Evolutionary conservation across 441 rosid species (phyloP), one percentile per base, ranked within the genome.

Genomic region (Sinapis alba): DNA sequence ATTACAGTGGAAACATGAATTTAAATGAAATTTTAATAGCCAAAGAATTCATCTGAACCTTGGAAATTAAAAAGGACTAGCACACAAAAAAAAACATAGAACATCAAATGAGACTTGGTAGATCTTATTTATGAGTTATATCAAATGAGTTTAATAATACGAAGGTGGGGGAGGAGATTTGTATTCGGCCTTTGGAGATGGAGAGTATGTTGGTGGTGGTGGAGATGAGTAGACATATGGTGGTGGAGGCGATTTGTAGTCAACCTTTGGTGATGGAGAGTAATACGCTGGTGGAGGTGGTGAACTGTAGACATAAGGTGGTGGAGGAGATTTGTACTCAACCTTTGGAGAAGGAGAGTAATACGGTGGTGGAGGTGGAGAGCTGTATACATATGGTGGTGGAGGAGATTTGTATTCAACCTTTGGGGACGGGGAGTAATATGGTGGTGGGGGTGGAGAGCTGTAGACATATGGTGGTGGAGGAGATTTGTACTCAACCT

Each of bases 181-280:
- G 74, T 71, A 71, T 41, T 70, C 74, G 3, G 16, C 6, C 6
- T 41, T 41, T 41, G 47, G 47, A 41, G 47, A 41, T 41, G 47
- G 47, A 41, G 47, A 41, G 47, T 41, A 41, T 41, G 47, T 41
- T 41, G 47, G 47, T 41, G 47, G 47, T 41, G 47, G 47, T 41
- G 47, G 47, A 41, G 47, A 41, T 41, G 47, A 3, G 47, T 41
- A 41, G 47, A 41, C 47, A 41, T 41, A 41, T 41, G 75, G 32
- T 47, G 68, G 61, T 1, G 68, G 67, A 43, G 74, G 66, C 3
- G 66, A 70, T 41, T 59, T 70, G 66, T 70, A 70, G 28, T 70
- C 74, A 1, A 9, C 19, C 27, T 57, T 69, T 41, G 73, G 65
- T 58, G 65, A 69, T 24, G 57, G 73, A 24, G 26, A 38, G 8